Percentiles rank a stretch among this genome's conserved stretches.
Conservation (phyloP, 2,329 filamentous ascomycete species). For the Teratosphaeria destructans region DNA sequence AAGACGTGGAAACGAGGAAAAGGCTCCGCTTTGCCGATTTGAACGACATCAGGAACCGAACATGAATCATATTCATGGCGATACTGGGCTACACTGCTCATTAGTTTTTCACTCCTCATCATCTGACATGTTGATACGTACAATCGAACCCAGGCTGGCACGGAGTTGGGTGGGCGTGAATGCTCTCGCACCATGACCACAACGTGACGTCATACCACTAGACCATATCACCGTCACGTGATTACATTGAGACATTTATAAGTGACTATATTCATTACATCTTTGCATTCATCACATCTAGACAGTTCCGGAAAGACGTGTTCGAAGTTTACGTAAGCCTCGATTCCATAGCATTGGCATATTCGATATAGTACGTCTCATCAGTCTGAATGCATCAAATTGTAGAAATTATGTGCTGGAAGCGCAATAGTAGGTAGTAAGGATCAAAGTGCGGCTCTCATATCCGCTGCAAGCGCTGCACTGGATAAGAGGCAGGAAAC, state of each 20-base stretch:
- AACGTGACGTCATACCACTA: slow-evolving; percentile 10
- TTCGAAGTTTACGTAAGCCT: no score
- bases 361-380: no score
- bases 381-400: no score
- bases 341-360: no score
- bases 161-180: slow-evolving; percentile 2
- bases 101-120: neutral
- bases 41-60: neutral
- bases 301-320: no score
- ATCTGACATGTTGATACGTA: neutral
- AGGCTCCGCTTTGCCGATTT: neutral
- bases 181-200: slow-evolving; percentile 3
- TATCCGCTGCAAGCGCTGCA: no score
- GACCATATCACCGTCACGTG: slow-evolving; percentile 5
- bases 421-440: no score
- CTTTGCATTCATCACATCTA: no score
- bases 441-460: no score
- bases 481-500: no score
- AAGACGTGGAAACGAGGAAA: neutral
- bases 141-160: slow-evolving; percentile 9
- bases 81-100: neutral
- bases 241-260: neutral
- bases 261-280: no score
- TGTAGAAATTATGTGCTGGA: no score
- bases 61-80: neutral